Evolutionary conservation across 83 land plant species (phyloP), one percentile per base, ranked within the genome.

Genomic region (Larix sibirica): DNA sequence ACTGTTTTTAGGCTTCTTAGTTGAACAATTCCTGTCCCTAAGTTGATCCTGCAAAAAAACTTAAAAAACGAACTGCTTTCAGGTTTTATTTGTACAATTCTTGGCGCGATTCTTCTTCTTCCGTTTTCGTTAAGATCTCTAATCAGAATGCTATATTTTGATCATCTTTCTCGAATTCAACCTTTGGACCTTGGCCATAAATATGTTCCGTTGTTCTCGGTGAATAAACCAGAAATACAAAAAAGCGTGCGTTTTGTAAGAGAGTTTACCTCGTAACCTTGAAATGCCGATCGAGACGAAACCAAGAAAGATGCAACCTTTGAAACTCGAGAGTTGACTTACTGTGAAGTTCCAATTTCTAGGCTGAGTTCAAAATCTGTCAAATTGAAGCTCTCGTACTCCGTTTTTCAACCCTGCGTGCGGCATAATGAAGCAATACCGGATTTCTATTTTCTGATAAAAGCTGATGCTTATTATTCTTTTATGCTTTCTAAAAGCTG

Each of bases 201-300:
- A 31, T 6, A 69, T 36, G 8, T 20, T 36, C 40, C 33, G 40
- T 36, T 31, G 40, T 40, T 42, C 75, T 70, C 47, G 75, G 75
- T 38, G 40, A 70, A 38, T 70, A 38, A 67, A 67, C 33, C 33
- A 67, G 33, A 67, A 67, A 28, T 18, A 67, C 33, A 67, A 69
- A 20, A 38, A 17, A 33, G 42, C 44, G 2, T 56, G 59, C 59
- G 16, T 56, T 56, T 56, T 56, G 59, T 9, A 36, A 40, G 3
- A 38, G 75, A 18, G 75, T 70, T 70, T 38, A 70, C 75, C 75
- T 70, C n/a, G 75, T 56, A 56, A 70, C 8, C 75, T 70, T 38
- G 17, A 70, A 69, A 69, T 69, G 7, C 42, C 74, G 44, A 69
- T 16, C 74, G 16, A 69, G 38, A 20, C 74, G 20, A 69, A 38